Evolutionary conservation across 176 grass and related monocot genomes (phyloP).

Genomic region (Coix lacrymajobi): DNA sequence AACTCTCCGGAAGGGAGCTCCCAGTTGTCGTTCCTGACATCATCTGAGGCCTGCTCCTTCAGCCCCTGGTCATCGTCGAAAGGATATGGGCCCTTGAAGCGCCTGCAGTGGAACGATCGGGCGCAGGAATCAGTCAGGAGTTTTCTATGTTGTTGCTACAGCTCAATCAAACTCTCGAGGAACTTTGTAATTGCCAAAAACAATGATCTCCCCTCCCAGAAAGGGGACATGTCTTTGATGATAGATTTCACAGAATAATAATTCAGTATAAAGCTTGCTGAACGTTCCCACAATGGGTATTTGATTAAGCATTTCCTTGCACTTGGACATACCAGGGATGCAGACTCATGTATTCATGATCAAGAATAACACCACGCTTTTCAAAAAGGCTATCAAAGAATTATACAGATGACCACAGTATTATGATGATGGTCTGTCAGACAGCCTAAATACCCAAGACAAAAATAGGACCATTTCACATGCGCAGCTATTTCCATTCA

Average conservation of each 20-base stretch:
- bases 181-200: not conserved
- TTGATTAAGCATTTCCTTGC: not conserved
- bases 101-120: not conserved
- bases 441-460: not conserved
- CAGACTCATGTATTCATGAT: not conserved
- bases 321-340: not conserved
- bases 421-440: not conserved
- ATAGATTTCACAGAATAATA: too few species aligned
- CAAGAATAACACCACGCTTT: not conserved
- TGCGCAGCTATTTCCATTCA: not conserved
- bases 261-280: not conserved
- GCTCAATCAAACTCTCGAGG: not conserved
- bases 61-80: conserved; percentile 3
- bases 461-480: not conserved
- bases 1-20: conserved; percentile 44
- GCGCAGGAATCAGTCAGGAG: not conserved
- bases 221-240: too few species aligned
- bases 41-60: not conserved
- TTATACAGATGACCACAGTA: not conserved
- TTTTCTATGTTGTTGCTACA: not conserved
- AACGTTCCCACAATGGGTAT: not conserved
- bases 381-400: not conserved
- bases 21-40: conserved; percentile 45
- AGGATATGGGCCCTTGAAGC: conserved; percentile 36
- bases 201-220: too few species aligned